Conservation (phyloP, 148 eudicot genomes). For the Chenopodium formosanum region DNA sequence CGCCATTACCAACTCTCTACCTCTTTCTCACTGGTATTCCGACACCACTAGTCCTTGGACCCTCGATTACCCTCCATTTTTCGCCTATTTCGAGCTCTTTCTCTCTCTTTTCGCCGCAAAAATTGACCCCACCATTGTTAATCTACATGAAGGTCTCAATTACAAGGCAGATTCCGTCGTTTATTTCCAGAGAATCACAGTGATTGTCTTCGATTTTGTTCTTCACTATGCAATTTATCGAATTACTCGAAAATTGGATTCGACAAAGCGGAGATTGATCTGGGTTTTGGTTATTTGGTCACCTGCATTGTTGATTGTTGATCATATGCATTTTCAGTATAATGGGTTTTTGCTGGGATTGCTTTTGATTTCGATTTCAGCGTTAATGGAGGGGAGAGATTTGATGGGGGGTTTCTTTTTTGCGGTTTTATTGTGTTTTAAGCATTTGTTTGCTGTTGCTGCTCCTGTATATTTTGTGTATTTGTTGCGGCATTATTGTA, state of each 20-base stretch:
- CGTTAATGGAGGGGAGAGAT: slow-evolving; percentile 68
- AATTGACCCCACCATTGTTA: slow-evolving; percentile 56
- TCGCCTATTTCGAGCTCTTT: slow-evolving; percentile 70
- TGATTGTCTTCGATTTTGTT: slow-evolving; percentile 48
- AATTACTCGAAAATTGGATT: slow-evolving; percentile 34
- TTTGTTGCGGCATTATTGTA: slow-evolving; percentile 79
- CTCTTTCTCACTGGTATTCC: slow-evolving; percentile 69
- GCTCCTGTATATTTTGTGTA: slow-evolving; percentile 96
- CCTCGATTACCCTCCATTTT: slow-evolving; percentile 94
- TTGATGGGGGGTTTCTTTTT: slow-evolving; percentile 83
- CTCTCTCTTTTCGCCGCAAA: slow-evolving; percentile 56
- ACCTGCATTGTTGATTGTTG: slow-evolving; percentile 80
- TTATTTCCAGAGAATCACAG: slow-evolving; percentile 62
- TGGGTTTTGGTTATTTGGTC: slow-evolving; percentile 79
- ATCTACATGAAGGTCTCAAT: slow-evolving; percentile 59
- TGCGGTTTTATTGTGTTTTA: slow-evolving; percentile 76
- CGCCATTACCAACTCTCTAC: slow-evolving; percentile 74
- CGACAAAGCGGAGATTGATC: slow-evolving; percentile 42
- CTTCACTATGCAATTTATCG: slow-evolving; percentile 47
- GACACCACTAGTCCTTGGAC: slow-evolving; percentile 82
- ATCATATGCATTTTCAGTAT: slow-evolving; percentile 94
- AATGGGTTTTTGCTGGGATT: slow-evolving; percentile 85
- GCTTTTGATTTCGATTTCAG: slow-evolving; percentile 64
- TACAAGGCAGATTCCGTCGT: slow-evolving; percentile 37
- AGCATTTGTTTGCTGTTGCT: slow-evolving; percentile 94